Percentiles rank a stretch among this genome's conserved stretches.
Evolutionary conservation across 148 eudicot species (phyloP).

Genomic region (Dianthus caryophyllus): DNA sequence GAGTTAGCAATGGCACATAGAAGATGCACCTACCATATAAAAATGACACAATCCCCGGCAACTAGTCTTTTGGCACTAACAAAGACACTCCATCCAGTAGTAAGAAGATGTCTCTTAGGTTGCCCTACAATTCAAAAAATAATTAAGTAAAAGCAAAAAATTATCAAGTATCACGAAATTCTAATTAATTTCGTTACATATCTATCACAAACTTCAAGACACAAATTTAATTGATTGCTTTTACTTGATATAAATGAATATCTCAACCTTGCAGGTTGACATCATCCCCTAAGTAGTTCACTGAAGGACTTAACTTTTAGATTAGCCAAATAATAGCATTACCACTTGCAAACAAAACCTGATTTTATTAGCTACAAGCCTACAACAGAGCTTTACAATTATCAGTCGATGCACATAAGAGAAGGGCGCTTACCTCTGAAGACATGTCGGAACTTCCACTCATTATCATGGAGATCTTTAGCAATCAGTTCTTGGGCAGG

Average conservation of each 20-base stretch:
- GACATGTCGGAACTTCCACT: conserved; percentile 73
- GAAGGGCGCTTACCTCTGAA: conserved; percentile 46
- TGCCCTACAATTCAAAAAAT: conserved; percentile 45
- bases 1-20: conserved; percentile 5
- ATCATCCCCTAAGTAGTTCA: not conserved
- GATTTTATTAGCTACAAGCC: not conserved
- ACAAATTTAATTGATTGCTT: not conserved
- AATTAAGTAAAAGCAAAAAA: conserved; percentile 6
- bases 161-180: not conserved
- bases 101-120: conserved; percentile 70
- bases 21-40: conserved; percentile 47
- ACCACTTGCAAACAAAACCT: not conserved
- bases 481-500: conserved; percentile 68
- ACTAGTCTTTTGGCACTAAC: conserved; percentile 73
- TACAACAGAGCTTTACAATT: not conserved
- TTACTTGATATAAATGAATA: conserved; percentile 4
- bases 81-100: conserved; percentile 78
- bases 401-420: not conserved
- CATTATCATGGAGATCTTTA: conserved; percentile 65
- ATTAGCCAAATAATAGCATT: not conserved
- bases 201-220: not conserved
- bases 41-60: conserved; percentile 70
- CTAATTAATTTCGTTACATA: not conserved
- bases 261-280: not conserved
- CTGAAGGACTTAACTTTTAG: conserved; percentile 1